Conservation (phyloP, 495 filamentous ascomycete species). For the Astrocystis sublimbata region DNA sequence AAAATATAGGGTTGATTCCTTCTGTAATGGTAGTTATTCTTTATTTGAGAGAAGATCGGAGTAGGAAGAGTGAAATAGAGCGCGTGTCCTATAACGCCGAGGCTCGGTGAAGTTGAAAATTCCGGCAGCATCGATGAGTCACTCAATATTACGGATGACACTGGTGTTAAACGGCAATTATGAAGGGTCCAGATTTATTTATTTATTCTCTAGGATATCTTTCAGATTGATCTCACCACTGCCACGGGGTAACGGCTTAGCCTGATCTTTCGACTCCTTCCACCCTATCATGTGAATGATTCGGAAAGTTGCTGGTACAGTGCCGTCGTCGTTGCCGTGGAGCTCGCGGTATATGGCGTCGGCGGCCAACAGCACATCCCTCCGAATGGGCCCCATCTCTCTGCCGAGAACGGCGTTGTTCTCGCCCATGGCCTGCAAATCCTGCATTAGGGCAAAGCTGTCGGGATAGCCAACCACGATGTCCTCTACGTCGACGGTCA, state of each 20-base stretch:
- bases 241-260: conserved; percentile 76
- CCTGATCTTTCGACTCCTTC: conserved; percentile 80
- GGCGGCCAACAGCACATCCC: conserved; percentile 84
- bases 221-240: conserved; percentile 81
- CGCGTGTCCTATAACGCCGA: too few species aligned
- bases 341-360: conserved; percentile 87
- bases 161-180: background rate
- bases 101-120: background rate
- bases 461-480: conserved; percentile 95
- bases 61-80: too few species aligned
- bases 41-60: too few species aligned
- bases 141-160: background rate
- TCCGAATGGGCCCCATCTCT: conserved; percentile 69
- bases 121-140: too few species aligned
- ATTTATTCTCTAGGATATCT: conserved; percentile 65
- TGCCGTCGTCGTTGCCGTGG: conserved; percentile 70
- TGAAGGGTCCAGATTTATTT: conserved; percentile 4
- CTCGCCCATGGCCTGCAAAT: conserved; percentile 94
- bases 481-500: conserved; percentile 97
- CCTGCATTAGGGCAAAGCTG: conserved; percentile 85
- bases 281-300: conserved; percentile 98
- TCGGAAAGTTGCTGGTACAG: conserved; percentile 84
- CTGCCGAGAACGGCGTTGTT: conserved; percentile 81
- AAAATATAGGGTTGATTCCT: too few species aligned
- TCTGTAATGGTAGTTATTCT: too few species aligned